Conservation (phyloP, 495 filamentous ascomycete genomes). For the Podospora conica region DNA sequence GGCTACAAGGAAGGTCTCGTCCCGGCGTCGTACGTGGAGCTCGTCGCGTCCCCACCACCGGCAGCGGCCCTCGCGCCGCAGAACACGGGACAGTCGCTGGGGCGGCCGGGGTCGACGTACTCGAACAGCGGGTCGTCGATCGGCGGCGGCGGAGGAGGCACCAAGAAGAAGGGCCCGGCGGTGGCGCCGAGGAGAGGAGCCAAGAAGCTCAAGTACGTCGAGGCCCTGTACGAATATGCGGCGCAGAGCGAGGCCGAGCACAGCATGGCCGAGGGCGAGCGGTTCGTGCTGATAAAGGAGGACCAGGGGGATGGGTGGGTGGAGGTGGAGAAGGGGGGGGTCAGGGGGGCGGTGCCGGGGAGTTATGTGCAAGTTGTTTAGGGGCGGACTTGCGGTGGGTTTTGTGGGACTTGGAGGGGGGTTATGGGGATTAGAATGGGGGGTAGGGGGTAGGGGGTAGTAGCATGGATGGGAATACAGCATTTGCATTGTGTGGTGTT, state of each 20-base stretch:
- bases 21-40: constrained; percentile 64
- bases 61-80: constrained; percentile 45
- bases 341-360: constrained; percentile 86
- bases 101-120: constrained; percentile 59
- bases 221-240: constrained; percentile 87
- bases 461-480: not conserved
- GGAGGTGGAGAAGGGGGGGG: constrained; percentile 88
- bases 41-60: constrained; percentile 30
- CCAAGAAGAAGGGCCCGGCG: constrained; percentile 85
- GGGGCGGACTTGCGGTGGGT: constrained; percentile 5
- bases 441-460: not conserved
- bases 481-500: not conserved
- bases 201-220: constrained; percentile 91
- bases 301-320: constrained; percentile 94
- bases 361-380: constrained; percentile 81
- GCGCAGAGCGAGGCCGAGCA: constrained; percentile 82
- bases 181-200: constrained; percentile 89
- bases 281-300: constrained; percentile 78
- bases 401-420: not conserved
- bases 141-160: constrained; percentile 35
- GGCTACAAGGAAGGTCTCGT: constrained; percentile 73
- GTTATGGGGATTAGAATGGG: not conserved
- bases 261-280: constrained; percentile 83
- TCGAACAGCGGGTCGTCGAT: constrained; percentile 75
- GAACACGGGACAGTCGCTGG: constrained; percentile 45